Base-by-base conservation (phyloP, 2,329 filamentous ascomycete species). In the Trichoderma atrobrunneum region DNA sequence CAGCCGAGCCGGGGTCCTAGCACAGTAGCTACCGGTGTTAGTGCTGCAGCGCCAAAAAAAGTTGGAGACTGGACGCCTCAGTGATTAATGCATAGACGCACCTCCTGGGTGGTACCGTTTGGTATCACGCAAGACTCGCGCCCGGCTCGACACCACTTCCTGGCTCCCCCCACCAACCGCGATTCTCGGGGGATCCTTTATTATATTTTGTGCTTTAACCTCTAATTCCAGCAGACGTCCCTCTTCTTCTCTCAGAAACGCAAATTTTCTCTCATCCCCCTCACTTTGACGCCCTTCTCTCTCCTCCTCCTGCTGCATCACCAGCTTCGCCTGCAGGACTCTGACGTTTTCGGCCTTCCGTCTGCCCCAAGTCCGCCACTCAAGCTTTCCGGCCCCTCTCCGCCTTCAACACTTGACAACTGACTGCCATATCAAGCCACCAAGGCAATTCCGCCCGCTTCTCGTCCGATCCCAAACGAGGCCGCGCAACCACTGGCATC, bases 401-500 rank as follows among this genome's bases (percentile, higher is more conserved):
- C 57, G 43, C 56, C 54, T 48, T 43, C 54, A 30, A 36, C 67
- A 43, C 34, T 36, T 36, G 34, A 36, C 57, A 70, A 70, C 43
- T 62, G 39, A 60, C 64, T 67, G n/a, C 51, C n/a, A 18, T 57
- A 66, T 60, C 66, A 62, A 70, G 67, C 57, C 67, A 54, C 67
- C 67, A 28, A 62, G 30, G 21, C 57, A 70, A 70, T 34, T 61
- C 39, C 67, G 67, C 39, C 56, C 66, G 36, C 67, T 28, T 36
- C 14, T 62, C 56, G 66, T 61, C 57, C n/a, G 30, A 62, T 30
- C 54, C 28, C 43, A 30, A n/a, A 32, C 67, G 28, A 62, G 26
- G 34, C 39, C 67, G 57, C 30, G 28, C 64, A 59, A 28, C 32
- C 26, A 24, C 32, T 28, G 43, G n/a, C 28, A 24, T 66, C 7